Conservation (phyloP, 352 stramenopile genomes). For the Halophytophthora batemanensis region DNA sequence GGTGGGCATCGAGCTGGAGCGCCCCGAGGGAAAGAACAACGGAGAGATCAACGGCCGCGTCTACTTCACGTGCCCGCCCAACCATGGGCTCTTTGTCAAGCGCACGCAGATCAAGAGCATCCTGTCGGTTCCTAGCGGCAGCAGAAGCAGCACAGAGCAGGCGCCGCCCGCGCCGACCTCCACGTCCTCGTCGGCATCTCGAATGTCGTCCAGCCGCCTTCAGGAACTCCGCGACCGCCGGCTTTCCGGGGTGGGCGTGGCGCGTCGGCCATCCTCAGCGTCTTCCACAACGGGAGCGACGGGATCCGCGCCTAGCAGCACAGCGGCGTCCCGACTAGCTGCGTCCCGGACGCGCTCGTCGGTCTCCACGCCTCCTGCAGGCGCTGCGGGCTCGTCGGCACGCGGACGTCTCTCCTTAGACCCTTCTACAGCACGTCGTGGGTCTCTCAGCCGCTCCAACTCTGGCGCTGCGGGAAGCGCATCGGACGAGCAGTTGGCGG, state of each 20-base stretch:
- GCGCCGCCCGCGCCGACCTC: background rate
- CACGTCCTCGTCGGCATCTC: conserved; percentile 4
- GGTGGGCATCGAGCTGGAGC: conserved; percentile 79
- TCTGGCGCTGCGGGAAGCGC: conserved; percentile 4
- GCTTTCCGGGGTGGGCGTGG: conserved; percentile 26
- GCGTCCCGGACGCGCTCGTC: conserved; percentile 15
- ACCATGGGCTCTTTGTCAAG: conserved; percentile 79
- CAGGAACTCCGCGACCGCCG: conserved; percentile 39
- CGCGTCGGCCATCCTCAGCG: conserved; percentile 5
- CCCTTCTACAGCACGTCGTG: background rate
- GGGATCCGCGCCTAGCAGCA: conserved; percentile 1
- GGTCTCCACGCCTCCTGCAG: conserved; percentile 12
- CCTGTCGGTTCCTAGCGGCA: conserved; percentile 18
- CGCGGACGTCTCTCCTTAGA: background rate
- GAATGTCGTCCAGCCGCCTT: conserved; percentile 18
- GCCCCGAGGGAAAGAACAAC: conserved; percentile 82
- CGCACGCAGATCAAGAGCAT: conserved; percentile 31
- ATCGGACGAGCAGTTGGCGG: conserved; percentile 44
- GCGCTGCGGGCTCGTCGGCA: conserved; percentile 3
- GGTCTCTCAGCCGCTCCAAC: conserved; percentile 11
- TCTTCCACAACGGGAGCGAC: conserved; percentile 10
- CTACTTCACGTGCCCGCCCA: conserved; percentile 75
- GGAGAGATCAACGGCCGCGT: conserved; percentile 76
- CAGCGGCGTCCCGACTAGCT: conserved; percentile 13
- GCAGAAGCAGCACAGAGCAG: too few species aligned